phyloP scores from a whole-genome alignment of 768 basidiomycete genomes.

The Termitomyces sp. region DNA sequence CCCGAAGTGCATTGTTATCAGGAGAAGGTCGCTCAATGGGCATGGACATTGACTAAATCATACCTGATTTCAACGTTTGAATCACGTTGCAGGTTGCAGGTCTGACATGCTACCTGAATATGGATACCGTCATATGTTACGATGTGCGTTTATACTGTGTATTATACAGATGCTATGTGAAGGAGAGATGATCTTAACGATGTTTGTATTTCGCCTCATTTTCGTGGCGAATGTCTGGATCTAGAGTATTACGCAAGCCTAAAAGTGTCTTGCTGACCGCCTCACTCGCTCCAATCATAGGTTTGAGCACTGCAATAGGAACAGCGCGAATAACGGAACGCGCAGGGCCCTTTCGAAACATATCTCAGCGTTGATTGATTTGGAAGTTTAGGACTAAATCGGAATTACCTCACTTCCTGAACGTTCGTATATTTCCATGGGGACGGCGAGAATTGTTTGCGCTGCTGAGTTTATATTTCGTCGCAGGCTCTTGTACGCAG shows the following conservation, averaged over 20 bases:
- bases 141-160: slow-evolving; percentile 10
- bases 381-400: not conserved
- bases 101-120: not conserved
- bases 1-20: slow-evolving; percentile 68
- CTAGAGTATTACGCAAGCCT: slow-evolving; percentile 89
- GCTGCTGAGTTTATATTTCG: slow-evolving; percentile 90
- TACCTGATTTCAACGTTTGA: not conserved
- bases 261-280: slow-evolving; percentile 94
- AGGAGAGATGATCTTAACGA: slow-evolving; percentile 31
- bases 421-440: slow-evolving; percentile 98
- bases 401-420: slow-evolving; percentile 79
- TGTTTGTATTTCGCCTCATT: slow-evolving; percentile 95
- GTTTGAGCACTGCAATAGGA: slow-evolving; percentile 93
- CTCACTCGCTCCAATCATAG: slow-evolving; percentile 97
- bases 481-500: slow-evolving; percentile 85
- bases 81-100: not conserved
- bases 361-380: slow-evolving; percentile 1
- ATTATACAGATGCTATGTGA: slow-evolving; percentile 13
- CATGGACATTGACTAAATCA: slow-evolving; percentile 66
- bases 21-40: slow-evolving; percentile 87
- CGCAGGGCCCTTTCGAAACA: slow-evolving; percentile 67
- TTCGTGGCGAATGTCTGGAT: slow-evolving; percentile 77
- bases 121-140: not conserved
- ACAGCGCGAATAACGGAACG: slow-evolving; percentile 95
- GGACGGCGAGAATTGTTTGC: slow-evolving; percentile 96